phyloP scores from a whole-genome alignment of 1,284 basidiomycete species.

The Rhizopogon parksii region DNA sequence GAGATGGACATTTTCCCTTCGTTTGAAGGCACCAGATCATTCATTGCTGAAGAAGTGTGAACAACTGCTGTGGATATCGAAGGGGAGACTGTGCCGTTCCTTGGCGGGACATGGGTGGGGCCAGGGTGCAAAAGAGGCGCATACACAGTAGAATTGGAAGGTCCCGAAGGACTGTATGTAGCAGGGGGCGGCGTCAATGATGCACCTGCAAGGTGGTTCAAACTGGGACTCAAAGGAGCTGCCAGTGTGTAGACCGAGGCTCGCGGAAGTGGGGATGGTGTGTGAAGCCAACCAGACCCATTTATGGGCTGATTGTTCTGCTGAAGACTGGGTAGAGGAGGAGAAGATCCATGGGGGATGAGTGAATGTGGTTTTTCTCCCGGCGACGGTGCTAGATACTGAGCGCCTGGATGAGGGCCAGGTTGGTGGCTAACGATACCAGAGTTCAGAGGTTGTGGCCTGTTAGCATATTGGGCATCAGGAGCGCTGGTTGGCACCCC shows the following conservation, averaged over 20 bases:
- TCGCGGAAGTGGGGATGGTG: conserved; percentile 28
- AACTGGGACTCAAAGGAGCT: not conserved
- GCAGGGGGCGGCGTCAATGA: conserved; percentile 8
- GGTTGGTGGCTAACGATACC: conserved; percentile 49
- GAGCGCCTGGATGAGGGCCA: conserved; percentile 28
- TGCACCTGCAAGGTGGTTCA: conserved; percentile 6
- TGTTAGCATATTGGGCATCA: conserved; percentile 30
- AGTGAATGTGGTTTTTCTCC: conserved; percentile 20
- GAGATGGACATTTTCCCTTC: conserved; percentile 68
- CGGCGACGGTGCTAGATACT: conserved; percentile 8
- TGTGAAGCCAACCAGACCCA: conserved; percentile 26
- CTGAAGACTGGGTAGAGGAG: conserved; percentile 21
- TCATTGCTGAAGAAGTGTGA: conserved; percentile 5
- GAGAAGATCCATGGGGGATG: conserved; percentile 20
- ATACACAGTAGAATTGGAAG: not conserved
- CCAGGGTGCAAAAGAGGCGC: conserved; percentile 28
- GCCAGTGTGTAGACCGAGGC: conserved; percentile 6
- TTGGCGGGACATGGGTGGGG: conserved; percentile 29
- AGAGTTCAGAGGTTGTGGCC: conserved; percentile 16
- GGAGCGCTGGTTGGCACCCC: conserved; percentile 34
- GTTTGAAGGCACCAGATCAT: conserved; percentile 26
- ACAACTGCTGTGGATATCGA: conserved; percentile 10
- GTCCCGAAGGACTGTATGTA: conserved; percentile 7
- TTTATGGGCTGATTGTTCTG: conserved; percentile 18
- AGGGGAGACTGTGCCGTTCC: conserved; percentile 18